These are phyloP conservation scores for Pinus tabuliformis DNA, from an alignment of 75 land plant species.

Conservation along the genomic window DNA sequence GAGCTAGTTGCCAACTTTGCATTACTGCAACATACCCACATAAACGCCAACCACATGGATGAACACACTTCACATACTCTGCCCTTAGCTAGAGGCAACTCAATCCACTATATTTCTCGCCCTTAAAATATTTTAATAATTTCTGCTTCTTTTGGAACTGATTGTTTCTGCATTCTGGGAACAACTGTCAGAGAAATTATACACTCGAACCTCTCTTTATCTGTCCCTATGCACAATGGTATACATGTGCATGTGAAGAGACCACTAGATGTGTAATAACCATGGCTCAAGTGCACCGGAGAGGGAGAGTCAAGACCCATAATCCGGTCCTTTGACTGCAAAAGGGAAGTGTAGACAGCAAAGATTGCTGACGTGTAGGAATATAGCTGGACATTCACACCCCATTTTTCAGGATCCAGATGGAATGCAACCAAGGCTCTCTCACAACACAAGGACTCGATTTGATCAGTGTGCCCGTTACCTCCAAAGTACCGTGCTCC, in stretches of 20 bases:
- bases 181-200: too few species aligned
- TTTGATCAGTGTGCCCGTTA: constrained; percentile 81
- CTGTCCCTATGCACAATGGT: too few species aligned
- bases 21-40: constrained; percentile 79
- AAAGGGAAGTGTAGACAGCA: constrained; percentile 57
- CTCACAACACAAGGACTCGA: constrained; percentile 65
- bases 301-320: constrained; percentile 88
- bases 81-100: constrained; percentile 71
- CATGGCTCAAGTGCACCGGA: constrained; percentile 83
- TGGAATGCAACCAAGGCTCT: constrained; percentile 75
- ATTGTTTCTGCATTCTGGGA: too few species aligned
- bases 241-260: too few species aligned
- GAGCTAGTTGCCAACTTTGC: constrained; percentile 67
- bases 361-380: constrained; percentile 49
- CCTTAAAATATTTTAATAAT: constrained; percentile 68
- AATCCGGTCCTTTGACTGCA: constrained; percentile 80
- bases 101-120: constrained; percentile 61
- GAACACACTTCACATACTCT: constrained; percentile 90
- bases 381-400: constrained; percentile 98
- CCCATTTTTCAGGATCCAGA: constrained; percentile 75
- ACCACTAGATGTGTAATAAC: constrained; percentile 78
- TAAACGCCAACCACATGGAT: constrained; percentile 65
- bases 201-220: too few species aligned
- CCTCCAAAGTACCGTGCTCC: constrained; percentile 88
- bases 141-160: too few species aligned